These are phyloP conservation scores for Paracoccidioides brasiliensis DNA, from an alignment of 2,329 filamentous ascomycete genomes.

Conservation along the genomic window DNA sequence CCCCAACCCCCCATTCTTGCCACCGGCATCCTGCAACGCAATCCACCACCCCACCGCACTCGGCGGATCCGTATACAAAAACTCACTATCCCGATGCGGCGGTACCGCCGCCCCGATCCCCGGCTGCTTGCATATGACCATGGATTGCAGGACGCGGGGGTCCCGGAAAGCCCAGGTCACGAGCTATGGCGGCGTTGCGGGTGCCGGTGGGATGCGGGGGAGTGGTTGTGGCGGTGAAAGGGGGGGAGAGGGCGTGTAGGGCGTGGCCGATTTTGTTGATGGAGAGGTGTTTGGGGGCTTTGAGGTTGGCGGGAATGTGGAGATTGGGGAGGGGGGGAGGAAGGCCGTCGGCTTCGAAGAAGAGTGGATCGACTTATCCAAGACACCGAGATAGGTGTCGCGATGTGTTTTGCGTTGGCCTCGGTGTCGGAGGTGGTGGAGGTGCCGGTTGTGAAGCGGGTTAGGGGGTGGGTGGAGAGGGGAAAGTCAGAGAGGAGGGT, in stretches of 20 bases:
- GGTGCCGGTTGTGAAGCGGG: conserved; percentile 76
- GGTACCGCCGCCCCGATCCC: conserved; percentile 88
- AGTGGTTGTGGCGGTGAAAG: conserved; percentile 48
- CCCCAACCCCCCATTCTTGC: conserved; percentile 75
- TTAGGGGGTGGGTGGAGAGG: conserved; percentile 78
- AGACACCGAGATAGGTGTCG: too few species aligned
- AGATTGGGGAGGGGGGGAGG: conserved; percentile 7
- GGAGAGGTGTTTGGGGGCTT: conserved; percentile 57
- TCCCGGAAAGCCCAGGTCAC: conserved; percentile 62
- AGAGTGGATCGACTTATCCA: too few species aligned
- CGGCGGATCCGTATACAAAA: conserved; percentile 79
- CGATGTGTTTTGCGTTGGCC: conserved; percentile 55
- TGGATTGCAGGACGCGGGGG: conserved; percentile 73
- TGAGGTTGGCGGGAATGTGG: conserved; percentile 6
- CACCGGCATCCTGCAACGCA: conserved; percentile 80
- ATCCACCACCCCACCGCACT: conserved; percentile 95
- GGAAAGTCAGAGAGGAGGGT: conserved; percentile 61
- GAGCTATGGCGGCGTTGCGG: conserved; percentile 51
- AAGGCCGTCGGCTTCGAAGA: conserved; percentile 97
- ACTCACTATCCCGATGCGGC: conserved; percentile 84
- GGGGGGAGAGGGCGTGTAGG: conserved; percentile 54
- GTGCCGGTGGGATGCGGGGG: conserved; percentile 15
- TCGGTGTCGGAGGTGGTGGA: conserved; percentile 57
- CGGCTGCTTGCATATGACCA: conserved; percentile 98
- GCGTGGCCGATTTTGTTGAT: conserved; percentile 85